These are phyloP conservation scores for Saururus chinensis DNA, from an alignment of 164 flowering plant species.

Conservation along the genomic window DNA sequence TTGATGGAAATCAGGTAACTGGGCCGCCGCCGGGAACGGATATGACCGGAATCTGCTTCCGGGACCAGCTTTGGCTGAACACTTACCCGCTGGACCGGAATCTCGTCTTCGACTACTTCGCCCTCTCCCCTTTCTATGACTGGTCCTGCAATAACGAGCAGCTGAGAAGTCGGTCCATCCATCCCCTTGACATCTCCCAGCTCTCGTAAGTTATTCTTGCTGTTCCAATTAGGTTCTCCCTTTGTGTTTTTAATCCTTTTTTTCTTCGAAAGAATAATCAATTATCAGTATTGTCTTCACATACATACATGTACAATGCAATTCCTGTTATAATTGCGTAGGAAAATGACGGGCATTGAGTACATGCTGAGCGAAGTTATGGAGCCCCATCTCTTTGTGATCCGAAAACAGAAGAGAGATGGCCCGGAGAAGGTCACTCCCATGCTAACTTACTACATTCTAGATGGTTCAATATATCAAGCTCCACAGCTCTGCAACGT, in stretches of 20 bases:
- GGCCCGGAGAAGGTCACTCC: conserved; percentile 88
- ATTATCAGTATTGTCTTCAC: too few species aligned
- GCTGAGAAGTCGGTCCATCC: conserved; percentile 66
- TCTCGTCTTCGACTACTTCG: conserved; percentile 91
- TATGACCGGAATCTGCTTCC: conserved; percentile 95
- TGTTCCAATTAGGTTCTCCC: too few species aligned
- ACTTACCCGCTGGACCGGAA: conserved; percentile 86
- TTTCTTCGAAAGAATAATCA: too few species aligned
- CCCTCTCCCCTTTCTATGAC: conserved; percentile 90
- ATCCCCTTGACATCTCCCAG: conserved; percentile 85
- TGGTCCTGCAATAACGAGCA: conserved; percentile 82
- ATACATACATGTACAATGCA: neutral
- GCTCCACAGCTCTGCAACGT: conserved; percentile 94
- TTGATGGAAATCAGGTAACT: conserved; percentile 28
- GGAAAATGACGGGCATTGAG: conserved; percentile 90
- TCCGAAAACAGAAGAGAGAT: conserved; percentile 94
- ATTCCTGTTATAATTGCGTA: conserved; percentile 7
- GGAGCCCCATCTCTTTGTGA: conserved; percentile 88
- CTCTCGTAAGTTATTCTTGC: conserved; percentile 48
- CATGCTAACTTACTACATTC: conserved; percentile 77
- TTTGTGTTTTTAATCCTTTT: too few species aligned
- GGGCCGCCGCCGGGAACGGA: conserved; percentile 80
- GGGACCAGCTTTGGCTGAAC: conserved; percentile 94
- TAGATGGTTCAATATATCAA: conserved; percentile 96
- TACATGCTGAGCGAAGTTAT: conserved; percentile 66